Base-by-base conservation (phyloP, 257 asterid species). In the Solanum chilense region DNA sequence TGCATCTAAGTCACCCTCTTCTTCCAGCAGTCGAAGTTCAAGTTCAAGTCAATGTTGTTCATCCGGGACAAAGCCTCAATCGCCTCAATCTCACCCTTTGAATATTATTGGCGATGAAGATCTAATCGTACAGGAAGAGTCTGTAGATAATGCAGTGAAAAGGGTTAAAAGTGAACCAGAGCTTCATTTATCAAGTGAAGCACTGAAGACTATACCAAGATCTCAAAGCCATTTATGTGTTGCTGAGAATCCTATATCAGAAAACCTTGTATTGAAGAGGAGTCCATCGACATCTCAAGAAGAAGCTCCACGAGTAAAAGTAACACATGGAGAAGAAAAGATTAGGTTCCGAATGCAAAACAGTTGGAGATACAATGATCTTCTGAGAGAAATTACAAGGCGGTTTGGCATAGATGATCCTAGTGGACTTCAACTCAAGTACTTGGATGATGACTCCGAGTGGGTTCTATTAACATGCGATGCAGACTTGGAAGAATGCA, bases 401-500 rank as follows among this genome's bases (percentile, higher is more conserved):
- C 90, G 98, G 20, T 97, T 97, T 39, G 97, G 98, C 31, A 89
- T 94, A 71, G 93, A 88, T 68, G 91, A 90, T 75, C 71, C 88
- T 15, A 82, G 89, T 2, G 90, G 93, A 33, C 91, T 91, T 86
- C 94, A 90, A 87, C 93, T 97, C 88, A 97, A 94, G 45, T 97
- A 97, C 90, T 90, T 95, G 90, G 99, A 97, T 23, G 99, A 97
- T 21, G 99, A 97, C 76, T 89, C 93, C 14, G 99, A 97, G 83
- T 96, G 99, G 98, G 98, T 97, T 20, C 84, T 97, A 18, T 68
- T 95, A 52, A 95, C 98, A 11, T 97, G 99, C 21, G 97, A 95
- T 56, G 99, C 96, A 23, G 99, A 97, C 91, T 91, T 97, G 9
- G 98, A 91, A 87, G 98, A 97, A 89, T 95, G 99, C 86, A 85